phyloP scores from a whole-genome alignment of 2,329 filamentous ascomycete species.

The Claviceps sp. region DNA sequence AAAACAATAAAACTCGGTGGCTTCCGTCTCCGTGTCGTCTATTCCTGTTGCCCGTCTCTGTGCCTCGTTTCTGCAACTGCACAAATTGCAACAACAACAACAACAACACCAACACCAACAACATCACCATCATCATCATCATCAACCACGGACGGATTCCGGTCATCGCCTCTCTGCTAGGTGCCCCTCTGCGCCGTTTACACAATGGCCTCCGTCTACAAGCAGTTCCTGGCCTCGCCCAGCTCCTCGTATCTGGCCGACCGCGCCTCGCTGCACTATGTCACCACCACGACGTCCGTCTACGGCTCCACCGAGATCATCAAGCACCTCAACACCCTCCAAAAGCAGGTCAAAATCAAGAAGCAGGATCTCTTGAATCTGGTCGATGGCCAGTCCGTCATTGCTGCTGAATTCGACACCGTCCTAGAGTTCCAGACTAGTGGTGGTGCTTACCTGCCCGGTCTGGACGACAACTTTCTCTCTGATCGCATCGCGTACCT shows the following conservation, averaged over 20 bases:
- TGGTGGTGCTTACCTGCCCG: slow-evolving; percentile 77
- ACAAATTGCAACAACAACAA: not conserved
- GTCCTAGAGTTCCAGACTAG: slow-evolving; percentile 67
- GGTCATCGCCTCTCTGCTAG: not conserved
- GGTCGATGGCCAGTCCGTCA: slow-evolving; percentile 55
- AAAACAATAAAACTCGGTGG: not conserved
- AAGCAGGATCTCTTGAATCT: slow-evolving; percentile 61
- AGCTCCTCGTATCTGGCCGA: slow-evolving; percentile 48
- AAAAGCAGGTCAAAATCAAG: slow-evolving; percentile 69
- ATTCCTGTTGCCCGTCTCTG: too few species aligned
- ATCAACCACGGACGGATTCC: not conserved
- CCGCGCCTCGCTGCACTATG: slow-evolving; percentile 67
- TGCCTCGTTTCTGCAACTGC: not conserved
- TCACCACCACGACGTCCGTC: slow-evolving; percentile 72
- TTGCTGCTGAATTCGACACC: slow-evolving; percentile 77
- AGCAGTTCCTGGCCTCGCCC: slow-evolving; percentile 58
- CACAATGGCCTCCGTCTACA: slow-evolving; percentile 42
- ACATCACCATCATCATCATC: not conserved
- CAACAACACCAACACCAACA: not conserved
- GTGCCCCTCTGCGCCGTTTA: not conserved
- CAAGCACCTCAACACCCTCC: slow-evolving; percentile 63
- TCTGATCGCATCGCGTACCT: slow-evolving; percentile 67
- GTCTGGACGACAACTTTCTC: slow-evolving; percentile 88
- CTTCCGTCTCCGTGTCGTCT: too few species aligned
- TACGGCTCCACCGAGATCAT: slow-evolving; percentile 61